Evolutionary conservation across 1,139 yeast genomes (phyloP), one percentile per base, ranked within the genome.

Genomic region (Pichia sp.): DNA sequence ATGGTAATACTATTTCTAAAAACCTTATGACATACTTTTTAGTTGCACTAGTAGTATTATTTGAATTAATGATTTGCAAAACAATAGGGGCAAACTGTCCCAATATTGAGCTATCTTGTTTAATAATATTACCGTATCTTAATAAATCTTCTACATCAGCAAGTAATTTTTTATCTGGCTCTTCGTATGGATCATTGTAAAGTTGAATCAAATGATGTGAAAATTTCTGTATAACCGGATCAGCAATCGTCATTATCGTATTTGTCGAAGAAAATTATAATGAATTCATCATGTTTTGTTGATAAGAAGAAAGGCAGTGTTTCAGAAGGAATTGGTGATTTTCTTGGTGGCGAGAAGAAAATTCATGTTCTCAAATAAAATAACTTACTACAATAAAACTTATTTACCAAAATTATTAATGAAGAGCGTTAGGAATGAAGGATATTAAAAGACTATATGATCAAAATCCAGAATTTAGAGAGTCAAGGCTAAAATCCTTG

Each of bases 401-500:
- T 2, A 16, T 16, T 16, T 16, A 16, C 16, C 16, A 16, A 16
- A 16, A 16, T 16, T 16, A 16, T 16, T 16, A 16, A 16, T 16
- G 16, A 16, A 16, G 16, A 16, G 16, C 16, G 16, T 16, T 16
- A 16, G 16, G 20, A 24, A 30, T 37, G 45, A 30, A 41, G 33
- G 42, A n/a, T 6, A 30, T 40, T 4, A 33, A 46, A 12, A 22
- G 29, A n/a, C 34, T 48, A 11, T 50, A 42, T 35, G 26, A 30
- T 4, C 20, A 39, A 4, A 38, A 46, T 30, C 8, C 25, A 4
- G 47, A 51, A 11, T 51, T 51, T 33, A 39, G 50, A 26, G 40
- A 33, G 22, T 41, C 78, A 2, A 66, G 92, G 38, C 64, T 81
- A 40, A 69, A 71, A n/a, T 82, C 89, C 3, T 67, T 84, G 34